phyloP scores from a whole-genome alignment of 768 basidiomycete species.

The Serendipita vermifera region DNA sequence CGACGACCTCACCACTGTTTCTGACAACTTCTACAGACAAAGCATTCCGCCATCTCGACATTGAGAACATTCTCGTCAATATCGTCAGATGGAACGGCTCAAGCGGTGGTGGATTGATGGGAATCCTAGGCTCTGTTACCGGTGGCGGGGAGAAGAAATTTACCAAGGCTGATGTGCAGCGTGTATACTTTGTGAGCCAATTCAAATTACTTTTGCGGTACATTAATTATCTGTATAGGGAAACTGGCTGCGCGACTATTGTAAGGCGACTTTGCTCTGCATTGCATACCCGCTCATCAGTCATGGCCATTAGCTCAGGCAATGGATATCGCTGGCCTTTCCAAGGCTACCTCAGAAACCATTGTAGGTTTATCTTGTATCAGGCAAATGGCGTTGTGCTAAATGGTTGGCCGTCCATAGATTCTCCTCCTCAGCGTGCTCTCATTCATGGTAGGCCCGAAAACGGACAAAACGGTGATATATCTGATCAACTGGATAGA shows the following conservation, averaged over 20 bases:
- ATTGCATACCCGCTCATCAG: background rate
- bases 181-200: slow-evolving; percentile 45
- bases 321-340: slow-evolving; percentile 58
- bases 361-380: no score
- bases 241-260: slow-evolving; percentile 62
- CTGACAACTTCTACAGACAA: slow-evolving; percentile 38
- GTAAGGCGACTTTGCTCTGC: slow-evolving; percentile 30
- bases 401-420: no score
- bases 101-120: slow-evolving; percentile 26
- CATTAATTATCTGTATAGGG: slow-evolving; percentile 27
- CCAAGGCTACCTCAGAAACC: slow-evolving; percentile 50
- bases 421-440: slow-evolving; percentile 7
- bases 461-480: background rate
- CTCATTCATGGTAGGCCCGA: background rate
- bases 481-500: slow-evolving; percentile 24
- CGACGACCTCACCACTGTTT: no score
- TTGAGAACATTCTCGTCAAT: slow-evolving; percentile 52
- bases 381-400: no score
- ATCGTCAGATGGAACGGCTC: slow-evolving; percentile 43
- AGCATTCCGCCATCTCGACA: slow-evolving; percentile 66
- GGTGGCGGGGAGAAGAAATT: slow-evolving; percentile 47
- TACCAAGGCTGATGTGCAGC: slow-evolving; percentile 49
- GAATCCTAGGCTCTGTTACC: slow-evolving; percentile 37
- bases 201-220: background rate
- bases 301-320: slow-evolving; percentile 28